Evolutionary conservation across 2,329 filamentous ascomycete species (phyloP).

Genomic region (Amauroascus niger): DNA sequence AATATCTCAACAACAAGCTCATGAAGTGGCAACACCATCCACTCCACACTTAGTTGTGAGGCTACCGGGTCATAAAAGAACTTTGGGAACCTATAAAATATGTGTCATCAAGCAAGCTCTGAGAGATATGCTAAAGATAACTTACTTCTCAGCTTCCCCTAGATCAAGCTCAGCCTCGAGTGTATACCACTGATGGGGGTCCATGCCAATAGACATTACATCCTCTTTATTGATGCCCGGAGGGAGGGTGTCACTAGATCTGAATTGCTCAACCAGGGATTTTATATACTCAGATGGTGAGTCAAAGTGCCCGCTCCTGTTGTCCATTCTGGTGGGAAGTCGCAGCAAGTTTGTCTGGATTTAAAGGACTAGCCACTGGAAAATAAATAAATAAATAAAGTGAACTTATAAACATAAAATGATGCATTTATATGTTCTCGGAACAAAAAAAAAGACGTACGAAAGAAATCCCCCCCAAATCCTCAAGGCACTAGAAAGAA

Average conservation of each 20-base stretch:
- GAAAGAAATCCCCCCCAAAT: neutral
- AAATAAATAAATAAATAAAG: neutral
- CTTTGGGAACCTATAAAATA: conserved; percentile 2
- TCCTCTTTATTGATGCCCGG: conserved; percentile 4
- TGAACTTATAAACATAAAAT: neutral
- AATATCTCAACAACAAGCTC: conserved; percentile 3
- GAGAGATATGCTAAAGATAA: neutral
- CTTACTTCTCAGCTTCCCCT: conserved; percentile 3
- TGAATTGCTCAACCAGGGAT: conserved; percentile 3
- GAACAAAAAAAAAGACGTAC: neutral
- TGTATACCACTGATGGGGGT: too few relatives aligned
- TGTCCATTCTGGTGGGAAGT: neutral
- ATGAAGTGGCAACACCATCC: conserved; percentile 1
- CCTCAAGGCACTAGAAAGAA: neutral
- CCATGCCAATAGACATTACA: conserved; percentile 1
- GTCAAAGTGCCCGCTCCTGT: neutral
- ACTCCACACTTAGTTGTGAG: conserved; percentile 3
- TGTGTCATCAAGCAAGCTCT: conserved; percentile 1
- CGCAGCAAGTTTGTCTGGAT: neutral
- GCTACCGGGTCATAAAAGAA: conserved; percentile 2
- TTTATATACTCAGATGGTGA: conserved; percentile 5
- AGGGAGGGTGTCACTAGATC: neutral
- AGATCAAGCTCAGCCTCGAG: neutral
- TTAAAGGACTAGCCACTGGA: neutral
- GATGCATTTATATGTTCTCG: neutral